Evolutionary conservation across 805 yeast species (phyloP), one percentile per base, ranked within the genome.

Genomic region (Diddensiella caesifluorescens): DNA sequence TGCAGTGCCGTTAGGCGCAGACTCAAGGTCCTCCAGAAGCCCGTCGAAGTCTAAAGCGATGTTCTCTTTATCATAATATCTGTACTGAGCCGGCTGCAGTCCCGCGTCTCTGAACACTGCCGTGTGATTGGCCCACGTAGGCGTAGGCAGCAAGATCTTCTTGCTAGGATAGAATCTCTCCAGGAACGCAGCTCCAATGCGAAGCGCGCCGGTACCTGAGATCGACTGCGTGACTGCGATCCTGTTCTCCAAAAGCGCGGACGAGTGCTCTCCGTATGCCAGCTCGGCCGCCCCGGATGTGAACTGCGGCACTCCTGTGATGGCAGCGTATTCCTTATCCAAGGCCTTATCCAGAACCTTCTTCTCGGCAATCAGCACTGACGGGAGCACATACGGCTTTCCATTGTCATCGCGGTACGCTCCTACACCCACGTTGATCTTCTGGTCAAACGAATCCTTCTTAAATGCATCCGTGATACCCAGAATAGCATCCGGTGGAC

Each of bases 51-150:
- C 83, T 47, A 89, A 68, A 10, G 74, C 72, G 56, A 83, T 83
- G 51, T 71, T 73, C 40, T 62, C 46, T 49, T 69, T 65, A 61
- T 84, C 77, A 67, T 83, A 86, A 67, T 88, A 88, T 12, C 80
- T 69, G 65, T 87, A 87, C 57, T 67, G 70, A 50, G 70, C 73
- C 2, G 44, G 68, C 53, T 46, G 77, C 22, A 88, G 67, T 15
- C 95, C 95, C 22, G 87, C 77, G 50, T 76, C 83, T 42, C 71
- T 65, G 65, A 87, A 82, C 36, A 88, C 85, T 41, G 88, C 84
- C 49, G 75, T 67, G 67, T 89, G 97, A 66, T 89, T 90, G 30
- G 95, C 87, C 97, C 97, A 89, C 12, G 96, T 83, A 41, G 95
- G 96, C 56, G 78, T 74, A 38, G 97, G 92, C 41, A 87, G 73